phyloP scores from a whole-genome alignment of 2,329 filamentous ascomycete genomes.

The Fusarium heterosporum region DNA sequence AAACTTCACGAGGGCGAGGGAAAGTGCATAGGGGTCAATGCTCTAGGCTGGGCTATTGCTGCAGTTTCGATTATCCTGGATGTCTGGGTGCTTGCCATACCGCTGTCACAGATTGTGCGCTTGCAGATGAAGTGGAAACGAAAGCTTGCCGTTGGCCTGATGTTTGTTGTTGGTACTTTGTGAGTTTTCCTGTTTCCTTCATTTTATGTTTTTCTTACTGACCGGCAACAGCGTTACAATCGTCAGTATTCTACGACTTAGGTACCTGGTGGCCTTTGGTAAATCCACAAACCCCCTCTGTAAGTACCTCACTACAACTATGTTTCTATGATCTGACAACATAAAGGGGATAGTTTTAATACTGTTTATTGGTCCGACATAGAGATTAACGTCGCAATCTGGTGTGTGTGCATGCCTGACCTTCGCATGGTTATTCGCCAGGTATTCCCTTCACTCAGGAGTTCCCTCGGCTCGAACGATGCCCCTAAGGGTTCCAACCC shows the following conservation, averaged over 20 bases:
- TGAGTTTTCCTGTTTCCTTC: accelerated
- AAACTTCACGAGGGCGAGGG: slow-evolving; percentile 5
- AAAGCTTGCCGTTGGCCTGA: slow-evolving; percentile 3
- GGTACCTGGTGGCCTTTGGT: slow-evolving; percentile 15
- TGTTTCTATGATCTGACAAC: neutral
- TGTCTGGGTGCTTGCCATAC: slow-evolving; percentile 12
- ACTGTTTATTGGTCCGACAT: slow-evolving; percentile 24
- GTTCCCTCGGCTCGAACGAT: neutral
- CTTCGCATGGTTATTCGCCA: neutral
- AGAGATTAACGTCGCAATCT: slow-evolving; percentile 8
- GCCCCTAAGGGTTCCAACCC: neutral
- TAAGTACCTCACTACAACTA: neutral
- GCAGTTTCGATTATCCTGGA: slow-evolving; percentile 3
- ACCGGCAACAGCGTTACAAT: neutral
- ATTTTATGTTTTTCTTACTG: accelerated
- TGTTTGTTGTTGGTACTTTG: slow-evolving; percentile 18
- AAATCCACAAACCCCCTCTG: slow-evolving; percentile 15
- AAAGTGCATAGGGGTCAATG: slow-evolving; percentile 11
- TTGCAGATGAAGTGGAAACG: slow-evolving; percentile 24
- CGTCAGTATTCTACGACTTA: slow-evolving; percentile 17
- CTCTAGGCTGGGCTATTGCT: slow-evolving; percentile 23
- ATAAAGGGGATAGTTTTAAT: slow-evolving; percentile 4
- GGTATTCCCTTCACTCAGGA: neutral
- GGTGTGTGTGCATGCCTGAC: slow-evolving; percentile 17
- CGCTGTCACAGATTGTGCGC: neutral